A percentile compares a stretch with the other conserved stretches of the same genome.
Conservation (phyloP, 108 stramenopile genomes). For the Thalassiosira profunda region DNA sequence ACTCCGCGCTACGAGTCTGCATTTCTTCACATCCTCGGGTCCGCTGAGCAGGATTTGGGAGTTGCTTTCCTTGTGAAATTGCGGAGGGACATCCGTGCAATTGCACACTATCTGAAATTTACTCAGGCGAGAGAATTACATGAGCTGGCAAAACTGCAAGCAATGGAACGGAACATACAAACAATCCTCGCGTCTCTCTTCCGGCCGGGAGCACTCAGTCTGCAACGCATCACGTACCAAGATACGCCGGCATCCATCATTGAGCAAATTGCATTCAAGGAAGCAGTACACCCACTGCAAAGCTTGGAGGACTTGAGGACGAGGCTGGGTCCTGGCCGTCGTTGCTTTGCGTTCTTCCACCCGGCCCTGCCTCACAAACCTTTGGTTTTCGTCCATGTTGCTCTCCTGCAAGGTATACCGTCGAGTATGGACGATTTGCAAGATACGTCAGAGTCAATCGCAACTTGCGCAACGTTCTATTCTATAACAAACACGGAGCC, state of each 20-base stretch:
- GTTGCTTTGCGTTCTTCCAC: conserved; percentile 95
- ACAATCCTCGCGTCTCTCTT: conserved; percentile 45
- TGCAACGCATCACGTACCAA: conserved; percentile 90
- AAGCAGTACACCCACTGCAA: conserved; percentile 92
- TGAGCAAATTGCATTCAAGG: conserved; percentile 90
- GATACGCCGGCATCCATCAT: conserved; percentile 85
- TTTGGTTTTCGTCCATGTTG: conserved; percentile 92
- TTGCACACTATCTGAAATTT: conserved; percentile 33
- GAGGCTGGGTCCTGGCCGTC: conserved; percentile 75
- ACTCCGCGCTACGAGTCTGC: conserved; percentile 66
- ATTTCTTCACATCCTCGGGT: conserved; percentile 56
- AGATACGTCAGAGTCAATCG: conserved; percentile 21
- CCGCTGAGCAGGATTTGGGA: conserved; percentile 53
- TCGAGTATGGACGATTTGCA: conserved; percentile 68
- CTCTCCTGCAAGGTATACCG: conserved; percentile 68
- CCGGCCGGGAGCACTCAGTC: conserved; percentile 38
- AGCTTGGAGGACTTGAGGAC: conserved; percentile 85
- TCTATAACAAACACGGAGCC: conserved; percentile 88
- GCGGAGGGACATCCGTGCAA: conserved; percentile 57
- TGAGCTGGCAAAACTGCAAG: conserved; percentile 16
- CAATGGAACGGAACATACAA: conserved; percentile 27
- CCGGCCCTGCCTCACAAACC: conserved; percentile 87
- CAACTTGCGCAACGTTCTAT: conserved; percentile 91
- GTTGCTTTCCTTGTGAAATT: conserved; percentile 66
- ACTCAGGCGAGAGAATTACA: conserved; percentile 1